These are phyloP conservation scores for Amanita inopinata DNA, from an alignment of 768 basidiomycete genomes.

Conservation along the genomic window DNA sequence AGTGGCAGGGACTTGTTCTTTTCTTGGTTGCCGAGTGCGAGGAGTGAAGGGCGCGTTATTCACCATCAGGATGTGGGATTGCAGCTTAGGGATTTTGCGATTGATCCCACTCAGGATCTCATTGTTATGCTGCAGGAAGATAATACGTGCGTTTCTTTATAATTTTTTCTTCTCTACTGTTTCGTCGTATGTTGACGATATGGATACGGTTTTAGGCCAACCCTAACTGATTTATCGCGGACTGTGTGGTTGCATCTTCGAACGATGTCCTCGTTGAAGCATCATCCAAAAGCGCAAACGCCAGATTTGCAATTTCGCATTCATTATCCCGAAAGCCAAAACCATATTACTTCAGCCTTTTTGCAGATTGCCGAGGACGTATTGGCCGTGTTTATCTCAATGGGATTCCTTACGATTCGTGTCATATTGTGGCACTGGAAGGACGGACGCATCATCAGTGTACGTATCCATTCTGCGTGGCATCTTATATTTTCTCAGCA, in stretches of 20 bases:
- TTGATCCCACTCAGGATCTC: conserved; percentile 59
- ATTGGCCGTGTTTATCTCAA: conserved; percentile 34
- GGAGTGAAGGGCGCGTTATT: conserved; percentile 12
- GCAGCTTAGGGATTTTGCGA: conserved; percentile 43
- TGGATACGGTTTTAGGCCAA: neutral
- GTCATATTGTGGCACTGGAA: conserved; percentile 47
- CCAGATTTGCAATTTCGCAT: conserved; percentile 20
- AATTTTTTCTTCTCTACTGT: neutral
- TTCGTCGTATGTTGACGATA: neutral
- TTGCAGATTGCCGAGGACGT: conserved; percentile 48
- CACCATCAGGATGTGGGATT: conserved; percentile 28
- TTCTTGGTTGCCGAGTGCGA: conserved; percentile 18
- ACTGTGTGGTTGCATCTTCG: conserved; percentile 27
- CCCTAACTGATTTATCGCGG: conserved; percentile 1
- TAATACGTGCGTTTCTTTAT: conserved; percentile 7
- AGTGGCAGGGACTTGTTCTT: conserved; percentile 15
- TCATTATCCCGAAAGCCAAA: conserved; percentile 15
- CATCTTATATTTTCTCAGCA: neutral
- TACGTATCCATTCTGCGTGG: conserved; percentile 22
- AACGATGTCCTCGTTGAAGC: conserved; percentile 30
- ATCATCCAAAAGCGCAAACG: conserved; percentile 31
- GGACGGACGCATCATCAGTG: conserved; percentile 30
- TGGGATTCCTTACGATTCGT: conserved; percentile 19
- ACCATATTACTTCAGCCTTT: conserved; percentile 20
- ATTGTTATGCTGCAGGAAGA: conserved; percentile 30